Percentiles rank a stretch among this genome's conserved stretches.
Evolutionary conservation across 164 flowering plant species (phyloP).

Genomic region (Annona cherimola): DNA sequence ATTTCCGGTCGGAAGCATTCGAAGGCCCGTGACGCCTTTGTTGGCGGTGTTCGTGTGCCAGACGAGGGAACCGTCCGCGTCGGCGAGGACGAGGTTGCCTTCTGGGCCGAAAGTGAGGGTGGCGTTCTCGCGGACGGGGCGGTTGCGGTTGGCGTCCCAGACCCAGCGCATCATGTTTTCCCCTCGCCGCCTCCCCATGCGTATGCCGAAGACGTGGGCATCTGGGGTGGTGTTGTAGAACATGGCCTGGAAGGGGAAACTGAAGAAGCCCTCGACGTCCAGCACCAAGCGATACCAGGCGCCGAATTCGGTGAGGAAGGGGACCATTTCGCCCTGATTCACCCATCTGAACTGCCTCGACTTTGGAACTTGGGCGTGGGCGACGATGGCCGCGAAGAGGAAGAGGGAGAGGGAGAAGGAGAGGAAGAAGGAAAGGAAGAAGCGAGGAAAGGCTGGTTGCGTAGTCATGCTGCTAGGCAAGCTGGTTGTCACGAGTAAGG

Average conservation of each 20-base stretch:
- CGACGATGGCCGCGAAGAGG: neutral
- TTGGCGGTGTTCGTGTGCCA: constrained; percentile 34
- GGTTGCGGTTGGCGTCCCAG: constrained; percentile 36
- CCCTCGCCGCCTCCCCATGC: constrained; percentile 16
- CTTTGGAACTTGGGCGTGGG: constrained; percentile 32
- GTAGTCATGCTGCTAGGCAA: neutral
- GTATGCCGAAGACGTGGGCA: constrained; percentile 22
- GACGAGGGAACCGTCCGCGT: constrained; percentile 23
- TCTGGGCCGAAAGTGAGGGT: constrained; percentile 22
- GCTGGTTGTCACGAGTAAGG: too few species aligned
- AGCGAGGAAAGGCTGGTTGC: neutral
- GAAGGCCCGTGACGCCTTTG: constrained; percentile 22
- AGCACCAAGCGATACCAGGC: constrained; percentile 25
- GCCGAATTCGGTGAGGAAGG: constrained; percentile 34
- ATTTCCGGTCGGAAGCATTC: constrained; percentile 26
- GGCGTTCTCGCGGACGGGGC: constrained; percentile 26
- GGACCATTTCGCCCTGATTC: constrained; percentile 40
- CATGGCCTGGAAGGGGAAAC: constrained; percentile 22
- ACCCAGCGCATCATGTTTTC: constrained; percentile 34
- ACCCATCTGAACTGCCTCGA: constrained; percentile 33
- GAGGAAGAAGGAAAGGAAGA: neutral
- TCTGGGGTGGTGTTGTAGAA: constrained; percentile 36
- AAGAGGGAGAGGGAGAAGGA: neutral
- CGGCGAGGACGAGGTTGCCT: constrained; percentile 33
- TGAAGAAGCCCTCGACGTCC: neutral